Evolutionary conservation across 768 basidiomycete species (phyloP), one percentile per base, ranked within the genome.

Genomic region (Hypholoma sublateritium): DNA sequence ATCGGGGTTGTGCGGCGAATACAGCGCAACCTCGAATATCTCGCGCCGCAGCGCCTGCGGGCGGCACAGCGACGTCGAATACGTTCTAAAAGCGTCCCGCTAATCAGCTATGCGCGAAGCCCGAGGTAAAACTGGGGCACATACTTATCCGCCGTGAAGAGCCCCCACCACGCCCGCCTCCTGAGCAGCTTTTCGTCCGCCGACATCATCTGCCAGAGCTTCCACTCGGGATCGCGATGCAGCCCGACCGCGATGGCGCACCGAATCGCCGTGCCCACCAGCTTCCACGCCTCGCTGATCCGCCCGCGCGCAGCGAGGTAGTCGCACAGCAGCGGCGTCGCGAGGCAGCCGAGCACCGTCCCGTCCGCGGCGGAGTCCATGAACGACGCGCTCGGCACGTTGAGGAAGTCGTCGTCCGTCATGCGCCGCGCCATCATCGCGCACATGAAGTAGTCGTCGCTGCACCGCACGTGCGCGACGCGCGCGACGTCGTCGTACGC

Each of bases 271-370:
- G 67, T 70, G 4, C 77, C 77, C n/a, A 74, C 70, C 34, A 80
- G 58, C 65, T 78, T 77, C 77, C 79, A 79, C 3, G 77, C 77
- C 59, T 80, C 82, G 59, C 80, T 82, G 19, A 79, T 72, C 36
- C 75, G 74, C 8, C 81, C 81, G 24, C 74, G 67, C 51, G 78
- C 76, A 0, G 77, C 72, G 16, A 82, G 73, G 59, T 78, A 81
- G 51, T 72, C 72, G 25, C 74, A 75, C 21, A 81, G 70, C 32
- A 82, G 62, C 2, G 75, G 76, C 4, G 76, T 72, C 0, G 80
- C 80, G 35, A 82, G 66, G 57, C 79, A 81, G 5, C 74, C 73
- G 8, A 81, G 67, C 0, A 79, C 75, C 1, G 76, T 76, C 9
- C 80, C 81, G 53, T 81, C 78, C 11, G 75, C 73, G 12, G 74